phyloP scores from a whole-genome alignment of 1,284 basidiomycete genomes.

The Dichomitus squalens region DNA sequence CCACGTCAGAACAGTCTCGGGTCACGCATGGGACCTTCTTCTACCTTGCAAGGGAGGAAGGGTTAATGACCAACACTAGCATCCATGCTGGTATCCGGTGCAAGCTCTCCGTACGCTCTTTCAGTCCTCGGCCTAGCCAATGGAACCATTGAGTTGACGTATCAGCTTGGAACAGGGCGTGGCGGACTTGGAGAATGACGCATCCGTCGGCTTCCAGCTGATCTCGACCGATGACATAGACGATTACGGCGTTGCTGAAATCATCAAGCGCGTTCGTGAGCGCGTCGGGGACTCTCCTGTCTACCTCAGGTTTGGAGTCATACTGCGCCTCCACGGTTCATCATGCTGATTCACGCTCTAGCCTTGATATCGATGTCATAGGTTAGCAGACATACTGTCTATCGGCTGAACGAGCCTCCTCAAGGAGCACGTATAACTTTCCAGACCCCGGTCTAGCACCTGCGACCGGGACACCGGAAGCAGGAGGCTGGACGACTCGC shows the following conservation, averaged over 20 bases:
- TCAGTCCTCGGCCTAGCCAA: background rate
- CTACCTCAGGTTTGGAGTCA: conserved; percentile 64
- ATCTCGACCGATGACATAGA: conserved; percentile 79
- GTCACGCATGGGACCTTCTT: conserved; percentile 82
- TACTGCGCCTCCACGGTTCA: background rate
- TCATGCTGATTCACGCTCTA: background rate
- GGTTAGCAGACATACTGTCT: conserved; percentile 41
- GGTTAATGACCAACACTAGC: conserved; percentile 69
- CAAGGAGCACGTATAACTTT: background rate
- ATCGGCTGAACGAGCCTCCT: background rate
- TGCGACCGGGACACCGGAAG: conserved; percentile 83
- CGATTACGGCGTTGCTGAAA: conserved; percentile 62
- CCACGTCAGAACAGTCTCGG: conserved; percentile 58
- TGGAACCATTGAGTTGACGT: background rate
- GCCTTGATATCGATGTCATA: conserved; percentile 80
- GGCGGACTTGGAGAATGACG: conserved; percentile 64
- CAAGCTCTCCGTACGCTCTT: conserved; percentile 56
- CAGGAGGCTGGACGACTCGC: conserved; percentile 81
- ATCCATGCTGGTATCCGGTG: conserved; percentile 80
- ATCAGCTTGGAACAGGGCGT: conserved; percentile 43
- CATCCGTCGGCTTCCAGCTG: conserved; percentile 66
- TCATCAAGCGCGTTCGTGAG: conserved; percentile 62
- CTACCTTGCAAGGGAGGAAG: conserved; percentile 71
- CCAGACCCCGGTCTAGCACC: conserved; percentile 79
- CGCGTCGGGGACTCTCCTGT: conserved; percentile 72